phyloP scores from a whole-genome alignment of 1,139 yeast species.

The Lodderomyces metapsilosis region DNA sequence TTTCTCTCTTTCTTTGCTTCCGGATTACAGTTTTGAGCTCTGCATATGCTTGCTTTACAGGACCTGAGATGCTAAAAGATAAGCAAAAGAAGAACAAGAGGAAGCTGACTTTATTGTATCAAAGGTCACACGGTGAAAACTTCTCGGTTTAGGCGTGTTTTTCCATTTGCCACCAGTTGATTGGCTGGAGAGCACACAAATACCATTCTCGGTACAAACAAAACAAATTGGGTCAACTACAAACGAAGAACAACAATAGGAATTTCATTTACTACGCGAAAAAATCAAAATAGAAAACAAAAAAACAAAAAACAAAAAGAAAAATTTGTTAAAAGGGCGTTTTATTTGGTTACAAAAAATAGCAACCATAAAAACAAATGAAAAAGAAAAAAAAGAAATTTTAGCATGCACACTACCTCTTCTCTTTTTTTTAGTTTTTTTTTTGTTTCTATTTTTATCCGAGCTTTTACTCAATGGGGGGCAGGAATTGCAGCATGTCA shows the following conservation, averaged over 20 bases:
- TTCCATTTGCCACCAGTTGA: too few relatives aligned
- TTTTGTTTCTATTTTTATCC: too few relatives aligned
- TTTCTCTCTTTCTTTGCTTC: not conserved
- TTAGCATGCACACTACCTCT: not conserved
- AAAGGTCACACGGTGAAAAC: too few relatives aligned
- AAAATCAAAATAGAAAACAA: not conserved
- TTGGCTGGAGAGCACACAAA: too few relatives aligned
- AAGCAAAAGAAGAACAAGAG: too few relatives aligned
- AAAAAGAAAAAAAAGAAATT: not conserved
- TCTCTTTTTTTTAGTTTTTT: not conserved
- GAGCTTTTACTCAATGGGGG: not conserved
- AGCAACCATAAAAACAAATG: constrained; percentile 1
- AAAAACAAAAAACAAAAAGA: not conserved
- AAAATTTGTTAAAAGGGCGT: not conserved
- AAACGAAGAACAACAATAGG: constrained; percentile 1
- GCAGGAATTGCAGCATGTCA: too few relatives aligned
- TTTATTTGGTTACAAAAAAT: not conserved
- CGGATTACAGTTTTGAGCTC: not conserved
- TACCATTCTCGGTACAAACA: not conserved
- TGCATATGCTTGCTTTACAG: too few relatives aligned
- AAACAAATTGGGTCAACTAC: not conserved
- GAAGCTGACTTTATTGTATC: too few relatives aligned
- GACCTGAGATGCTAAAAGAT: too few relatives aligned
- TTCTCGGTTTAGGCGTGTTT: too few relatives aligned
- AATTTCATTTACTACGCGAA: constrained; percentile 2